Evolutionary conservation across 345 rosid species (phyloP), one percentile per base, ranked within the genome.

Genomic region (Citrus reticulata): DNA sequence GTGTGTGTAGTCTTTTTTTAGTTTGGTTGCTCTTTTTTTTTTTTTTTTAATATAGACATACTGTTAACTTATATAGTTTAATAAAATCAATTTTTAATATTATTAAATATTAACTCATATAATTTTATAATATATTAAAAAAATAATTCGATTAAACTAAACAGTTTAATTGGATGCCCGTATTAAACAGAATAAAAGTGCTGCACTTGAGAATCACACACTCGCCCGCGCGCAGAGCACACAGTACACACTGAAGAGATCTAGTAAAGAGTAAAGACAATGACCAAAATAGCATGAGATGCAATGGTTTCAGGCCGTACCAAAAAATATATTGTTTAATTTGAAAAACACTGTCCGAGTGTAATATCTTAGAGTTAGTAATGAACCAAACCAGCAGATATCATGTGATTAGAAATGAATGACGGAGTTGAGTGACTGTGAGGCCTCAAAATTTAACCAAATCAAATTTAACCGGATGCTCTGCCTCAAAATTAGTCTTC

Each of bases 1-100:
- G 32, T 30, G 32, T 30, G 32, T 30, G 32, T 30, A 30, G 32
- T 30, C 32, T 30, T 30, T 30, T 0, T 7, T 39, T 39, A 39
- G 2, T 39, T 9, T 39, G 2, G 0, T 1, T 7, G 1, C 0
- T 6, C 9, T 39, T 7, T 7, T 1, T 39, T 7, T 7, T 7
- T 7, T 39, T 39, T 40, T 40, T 40, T 40, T 9, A 40, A 40
- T 40, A 40, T 2, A 40, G 2, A 40, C 0, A 9, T 40, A 9
- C 0, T 9, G 8, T 40, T 40, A 9, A 9, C 0, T 40, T 0
- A 9, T 40, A 2, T 9, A 9, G 0, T 40, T 40, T 40, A 2
- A 40, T 40, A 40, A 9, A 40, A 40, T 40, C 0, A 40, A 40
- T 0, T 9, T 40, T 40, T 40, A 40, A 40, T 40, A 0, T 40